A percentile compares a stretch with the other conserved stretches of the same genome.
These are phyloP conservation scores for Penicillium psychrosexuale DNA, from an alignment of 2,329 filamentous ascomycete genomes.

Conservation along the genomic window DNA sequence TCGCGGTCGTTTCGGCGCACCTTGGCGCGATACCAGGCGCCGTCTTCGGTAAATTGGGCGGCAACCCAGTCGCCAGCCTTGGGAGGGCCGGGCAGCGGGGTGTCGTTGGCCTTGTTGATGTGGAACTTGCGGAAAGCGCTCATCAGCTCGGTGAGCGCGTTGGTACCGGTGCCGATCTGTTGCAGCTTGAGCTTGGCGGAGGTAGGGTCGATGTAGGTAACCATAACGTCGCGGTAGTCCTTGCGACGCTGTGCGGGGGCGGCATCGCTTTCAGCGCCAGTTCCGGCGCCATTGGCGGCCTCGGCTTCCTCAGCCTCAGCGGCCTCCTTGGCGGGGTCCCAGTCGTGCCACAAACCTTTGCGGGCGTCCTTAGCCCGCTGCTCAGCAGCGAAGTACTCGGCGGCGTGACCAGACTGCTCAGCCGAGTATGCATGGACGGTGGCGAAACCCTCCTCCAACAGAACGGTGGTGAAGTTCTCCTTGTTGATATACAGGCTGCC, in stretches of 20 bases:
- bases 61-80: constrained; percentile 91
- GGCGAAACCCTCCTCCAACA: constrained; percentile 91
- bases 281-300: constrained; percentile 48
- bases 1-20: constrained; percentile 90
- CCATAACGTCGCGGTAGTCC: constrained; percentile 90
- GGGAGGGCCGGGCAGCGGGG: constrained; percentile 68
- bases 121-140: constrained; percentile 88
- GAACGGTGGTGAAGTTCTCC: constrained; percentile 89
- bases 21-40: constrained; percentile 90
- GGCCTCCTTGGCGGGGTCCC: constrained; percentile 83
- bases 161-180: constrained; percentile 80
- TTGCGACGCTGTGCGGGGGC: constrained; percentile 59
- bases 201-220: constrained; percentile 79
- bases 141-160: constrained; percentile 83
- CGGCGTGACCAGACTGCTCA: constrained; percentile 87
- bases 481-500: constrained; percentile 89
- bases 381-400: constrained; percentile 84
- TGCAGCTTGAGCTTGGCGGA: constrained; percentile 86
- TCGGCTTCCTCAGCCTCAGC: constrained; percentile 54
- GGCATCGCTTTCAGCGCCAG: constrained; percentile 55
- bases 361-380: constrained; percentile 81
- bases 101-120: constrained; percentile 74
- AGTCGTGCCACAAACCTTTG: constrained; percentile 90
- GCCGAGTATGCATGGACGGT: constrained; percentile 92
- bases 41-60: constrained; percentile 83